These are phyloP conservation scores for Wickerhamomyces chaumierensis DNA, from an alignment of 805 yeast species.

Conservation along the genomic window DNA sequence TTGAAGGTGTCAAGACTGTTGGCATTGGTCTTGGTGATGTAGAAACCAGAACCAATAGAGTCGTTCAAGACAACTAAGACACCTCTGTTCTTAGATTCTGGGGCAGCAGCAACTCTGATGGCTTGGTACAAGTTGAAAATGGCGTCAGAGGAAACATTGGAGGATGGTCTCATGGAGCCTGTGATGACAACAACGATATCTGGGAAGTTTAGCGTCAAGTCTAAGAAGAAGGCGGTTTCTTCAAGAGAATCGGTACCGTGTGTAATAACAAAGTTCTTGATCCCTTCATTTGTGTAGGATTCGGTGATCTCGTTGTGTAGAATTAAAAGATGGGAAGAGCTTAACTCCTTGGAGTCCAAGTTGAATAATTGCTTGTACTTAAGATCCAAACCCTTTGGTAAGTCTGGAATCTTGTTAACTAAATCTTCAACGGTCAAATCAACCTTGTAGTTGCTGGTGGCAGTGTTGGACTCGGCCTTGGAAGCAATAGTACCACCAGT, in stretches of 20 bases:
- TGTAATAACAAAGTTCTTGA: constrained; percentile 54
- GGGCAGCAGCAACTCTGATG: constrained; percentile 46
- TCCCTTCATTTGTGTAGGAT: constrained; percentile 28
- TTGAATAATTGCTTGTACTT: constrained; percentile 55
- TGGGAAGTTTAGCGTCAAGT: constrained; percentile 31
- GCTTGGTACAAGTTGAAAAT: constrained; percentile 67
- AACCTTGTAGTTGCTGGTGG: constrained; percentile 45
- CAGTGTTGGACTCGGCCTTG: constrained; percentile 32
- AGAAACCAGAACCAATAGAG: constrained; percentile 58
- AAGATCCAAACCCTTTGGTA: constrained; percentile 43
- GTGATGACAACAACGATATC: constrained; percentile 53
- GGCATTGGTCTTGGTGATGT: constrained; percentile 60
- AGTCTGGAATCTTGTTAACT: constrained; percentile 45
- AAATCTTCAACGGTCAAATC: constrained; percentile 44
- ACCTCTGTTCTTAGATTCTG: constrained; percentile 43
- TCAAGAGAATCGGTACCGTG: constrained; percentile 66
- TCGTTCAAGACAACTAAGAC: constrained; percentile 57
- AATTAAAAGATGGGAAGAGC: constrained; percentile 31
- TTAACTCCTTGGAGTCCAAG: constrained; percentile 51
- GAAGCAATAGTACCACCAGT: constrained; percentile 57
- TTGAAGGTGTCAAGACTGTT: constrained; percentile 63
- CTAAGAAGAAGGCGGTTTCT: constrained; percentile 57
- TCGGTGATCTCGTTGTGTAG: constrained; percentile 36
- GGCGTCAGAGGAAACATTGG: constrained; percentile 61
- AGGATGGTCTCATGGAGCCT: constrained; percentile 68